Conservation (phyloP, 108 stramenopile genomes). For the Asterionellopsis glacialis region DNA sequence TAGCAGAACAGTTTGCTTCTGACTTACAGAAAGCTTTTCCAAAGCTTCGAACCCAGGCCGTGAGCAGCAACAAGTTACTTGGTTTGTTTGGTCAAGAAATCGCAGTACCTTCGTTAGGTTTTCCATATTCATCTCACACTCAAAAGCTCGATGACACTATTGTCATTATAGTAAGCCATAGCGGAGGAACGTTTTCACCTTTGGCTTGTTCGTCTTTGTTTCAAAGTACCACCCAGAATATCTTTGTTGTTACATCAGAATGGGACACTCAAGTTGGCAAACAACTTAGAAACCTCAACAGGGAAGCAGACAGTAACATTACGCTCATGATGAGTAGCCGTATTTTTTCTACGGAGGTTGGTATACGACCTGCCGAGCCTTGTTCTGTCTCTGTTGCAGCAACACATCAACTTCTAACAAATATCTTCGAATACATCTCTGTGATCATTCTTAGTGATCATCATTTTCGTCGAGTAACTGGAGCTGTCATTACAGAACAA, state of each 20-base stretch:
- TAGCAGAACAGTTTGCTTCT: slow-evolving; percentile 81
- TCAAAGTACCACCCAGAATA: slow-evolving; percentile 35
- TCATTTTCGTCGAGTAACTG: slow-evolving; percentile 34
- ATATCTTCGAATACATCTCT: slow-evolving; percentile 52
- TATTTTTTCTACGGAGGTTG: slow-evolving; percentile 64
- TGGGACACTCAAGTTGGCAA: slow-evolving; percentile 76
- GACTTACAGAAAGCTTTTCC: slow-evolving; percentile 75
- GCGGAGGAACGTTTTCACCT: slow-evolving; percentile 67
- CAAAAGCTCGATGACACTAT: slow-evolving; percentile 49
- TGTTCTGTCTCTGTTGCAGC: slow-evolving; percentile 65
- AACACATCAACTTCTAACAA: slow-evolving; percentile 68
- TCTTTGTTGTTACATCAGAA: slow-evolving; percentile 53
- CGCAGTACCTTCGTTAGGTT: slow-evolving; percentile 50
- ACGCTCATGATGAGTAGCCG: slow-evolving; percentile 27
- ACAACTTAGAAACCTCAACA: slow-evolving; percentile 47
- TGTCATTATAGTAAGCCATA: slow-evolving; percentile 67
- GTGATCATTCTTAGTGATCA: slow-evolving; percentile 49
- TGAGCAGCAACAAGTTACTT: slow-evolving; percentile 76
- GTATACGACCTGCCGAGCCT: slow-evolving; percentile 69
- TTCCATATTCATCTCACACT: slow-evolving; percentile 36
- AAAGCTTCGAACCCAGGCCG: slow-evolving; percentile 44
- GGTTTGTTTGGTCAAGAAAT: slow-evolving; percentile 69
- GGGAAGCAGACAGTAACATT: slow-evolving; percentile 9
- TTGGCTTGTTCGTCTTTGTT: slow-evolving; percentile 59
- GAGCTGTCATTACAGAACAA: slow-evolving; percentile 39